Evolutionary conservation across 805 yeast species (phyloP), one percentile per base, ranked within the genome.

Genomic region (Myxozyma neotropica): DNA sequence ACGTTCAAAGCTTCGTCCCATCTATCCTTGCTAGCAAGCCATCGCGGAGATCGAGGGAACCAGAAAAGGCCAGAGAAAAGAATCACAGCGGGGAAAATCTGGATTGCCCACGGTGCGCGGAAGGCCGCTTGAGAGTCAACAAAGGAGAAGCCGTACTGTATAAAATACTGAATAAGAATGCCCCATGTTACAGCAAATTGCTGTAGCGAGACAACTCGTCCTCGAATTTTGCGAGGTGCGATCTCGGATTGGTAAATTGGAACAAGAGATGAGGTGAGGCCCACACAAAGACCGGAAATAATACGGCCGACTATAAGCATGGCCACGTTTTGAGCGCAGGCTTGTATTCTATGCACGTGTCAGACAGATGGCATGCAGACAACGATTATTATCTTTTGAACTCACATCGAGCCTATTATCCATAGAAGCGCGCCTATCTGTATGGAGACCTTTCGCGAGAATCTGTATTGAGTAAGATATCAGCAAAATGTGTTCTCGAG

Each of bases 81-180:
- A 63, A 85, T 36, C 66, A 79, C 27, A 65, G 79, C 76, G 71
- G 90, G 77, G 69, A 84, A 58, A 69, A 80, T 72, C 75, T 81
- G 78, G 75, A 87, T 44, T 66, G 82, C 76, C 88, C 92, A 78
- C 59, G 84, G 87, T 24, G 82, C 70, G 68, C 92, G 79, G 81
- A 87, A 87, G 48, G 88, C 79, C 40, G 77, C n/a, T 76, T 75
- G 21, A 71, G 67, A 27, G 79, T 71, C 56, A 68, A 74, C 4
- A 77, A 77, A 70, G 78, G 83, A 57, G 72, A 77, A 58, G 26
- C 76, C 78, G 54, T 73, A 75, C 42, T 75, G 74, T 49, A 75
- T 70, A 66, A 72, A 72, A 39, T 69, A 72, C 39, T 72, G 69
- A 31, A 64, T 59, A 17, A 72, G 54, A 29, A 73, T 73, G 48